These are phyloP conservation scores for Phlebopus sp. DNA, from an alignment of 1,284 basidiomycete species.

Conservation along the genomic window DNA sequence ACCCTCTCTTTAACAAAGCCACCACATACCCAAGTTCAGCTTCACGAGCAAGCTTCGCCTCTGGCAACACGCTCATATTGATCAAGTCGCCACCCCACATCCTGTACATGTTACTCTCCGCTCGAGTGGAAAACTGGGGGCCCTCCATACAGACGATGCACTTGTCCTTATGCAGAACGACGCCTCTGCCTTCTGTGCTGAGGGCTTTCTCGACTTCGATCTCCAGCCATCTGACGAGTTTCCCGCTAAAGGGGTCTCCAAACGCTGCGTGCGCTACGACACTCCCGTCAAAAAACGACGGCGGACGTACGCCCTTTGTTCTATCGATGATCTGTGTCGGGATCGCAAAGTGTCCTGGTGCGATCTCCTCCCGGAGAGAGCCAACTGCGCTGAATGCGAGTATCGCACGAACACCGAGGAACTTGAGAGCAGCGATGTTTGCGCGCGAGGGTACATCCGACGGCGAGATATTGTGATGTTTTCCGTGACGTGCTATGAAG, in stretches of 20 bases:
- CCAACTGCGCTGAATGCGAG: constrained; percentile 96
- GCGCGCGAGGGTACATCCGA: constrained; percentile 81
- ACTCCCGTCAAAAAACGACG: constrained; percentile 83
- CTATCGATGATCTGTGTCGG: constrained; percentile 96
- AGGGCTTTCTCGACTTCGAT: constrained; percentile 65
- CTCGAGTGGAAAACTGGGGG: constrained; percentile 90
- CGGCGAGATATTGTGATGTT: constrained; percentile 71
- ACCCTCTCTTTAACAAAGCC: not conserved
- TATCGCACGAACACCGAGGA: constrained; percentile 84
- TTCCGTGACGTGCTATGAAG: constrained; percentile 90
- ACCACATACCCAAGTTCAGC: constrained; percentile 79
- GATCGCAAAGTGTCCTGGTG: constrained; percentile 87
- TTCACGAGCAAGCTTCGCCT: constrained; percentile 94
- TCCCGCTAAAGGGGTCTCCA: constrained; percentile 82
- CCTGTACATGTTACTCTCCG: constrained; percentile 94
- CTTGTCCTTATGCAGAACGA: constrained; percentile 76
- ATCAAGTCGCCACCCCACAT: constrained; percentile 92
- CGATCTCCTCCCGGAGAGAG: constrained; percentile 91
- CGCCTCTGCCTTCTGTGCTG: constrained; percentile 49
- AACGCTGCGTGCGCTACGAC: constrained; percentile 94
- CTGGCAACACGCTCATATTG: constrained; percentile 95
- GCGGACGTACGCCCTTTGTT: constrained; percentile 87
- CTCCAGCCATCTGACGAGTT: constrained; percentile 70
- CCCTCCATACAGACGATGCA: constrained; percentile 98
- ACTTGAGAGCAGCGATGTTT: constrained; percentile 95